Base-by-base conservation (phyloP, 2,329 filamentous ascomycete genomes). In the Diaporthe vexans region DNA sequence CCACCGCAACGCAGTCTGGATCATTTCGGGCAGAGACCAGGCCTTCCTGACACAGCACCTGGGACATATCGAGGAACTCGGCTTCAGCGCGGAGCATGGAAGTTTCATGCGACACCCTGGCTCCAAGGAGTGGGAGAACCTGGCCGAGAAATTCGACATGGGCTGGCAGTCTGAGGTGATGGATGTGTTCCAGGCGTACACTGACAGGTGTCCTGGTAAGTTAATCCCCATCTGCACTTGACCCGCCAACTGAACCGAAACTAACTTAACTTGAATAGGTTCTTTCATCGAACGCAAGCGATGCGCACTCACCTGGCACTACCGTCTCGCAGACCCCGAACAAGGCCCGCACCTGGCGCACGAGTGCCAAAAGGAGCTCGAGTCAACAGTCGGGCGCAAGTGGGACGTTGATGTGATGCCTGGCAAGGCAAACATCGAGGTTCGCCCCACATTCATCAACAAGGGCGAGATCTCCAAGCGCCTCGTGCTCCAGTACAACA, bases 391-490 rank as follows among this genome's bases (percentile, higher is more conserved):
- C 0, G 92, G 87, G 69, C 93, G 92, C 81, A 91, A 91, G 77
- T 98, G 93, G 90, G 95, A 98, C 63, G 94, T 98, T 4, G 96
- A 98, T 80, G 95, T 99, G 75, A 98, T 98, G 95, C 91, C 92
- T 0, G 97, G 97, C 79, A 99, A 98, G 86, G 96, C 96, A 76
- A 98, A 98, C 81, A 88, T 99, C 35, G 97, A 99, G 84, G 96
- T 98, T 43, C 93, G 97, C n/a, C 96, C 96, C 37, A 95, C 93
- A 0, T 98, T 97, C 80, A 95, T 99, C 85, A 98, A 98, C 88
- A 99, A 99, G 87, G 97, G 97, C 40, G 95, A 97, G 84, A 98
- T 98, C 77, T 94, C 93, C 21, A 95, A 95, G 85, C 91, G 93
- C 8, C 88, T 99, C 24, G 92, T 98, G 51, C 86, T 90, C 29